Conservation (phyloP, 257 asterid genomes). For the Haberlea rhodopensis region DNA sequence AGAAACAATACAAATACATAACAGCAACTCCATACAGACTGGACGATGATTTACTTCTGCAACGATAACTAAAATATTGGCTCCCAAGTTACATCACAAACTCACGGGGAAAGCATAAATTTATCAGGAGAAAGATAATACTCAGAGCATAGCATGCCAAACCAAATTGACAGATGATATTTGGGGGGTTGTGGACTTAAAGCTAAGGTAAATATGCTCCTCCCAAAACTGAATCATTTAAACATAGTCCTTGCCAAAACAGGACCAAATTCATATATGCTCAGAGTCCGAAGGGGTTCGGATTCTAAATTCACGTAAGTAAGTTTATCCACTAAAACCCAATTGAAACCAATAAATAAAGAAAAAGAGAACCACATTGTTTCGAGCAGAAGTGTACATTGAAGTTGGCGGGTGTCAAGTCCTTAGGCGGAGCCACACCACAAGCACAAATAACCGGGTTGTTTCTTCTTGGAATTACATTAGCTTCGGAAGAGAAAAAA, state of each 20-base stretch:
- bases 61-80: background rate
- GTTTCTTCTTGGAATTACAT: slow-evolving; percentile 30
- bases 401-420: slow-evolving; percentile 38
- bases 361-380: background rate
- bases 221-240: too few species aligned
- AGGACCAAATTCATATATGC: too few species aligned
- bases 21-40: background rate
- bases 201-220: too few species aligned
- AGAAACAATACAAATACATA: background rate
- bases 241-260: too few species aligned
- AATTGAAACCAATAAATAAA: background rate
- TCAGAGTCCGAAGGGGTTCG: too few species aligned
- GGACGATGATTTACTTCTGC: background rate
- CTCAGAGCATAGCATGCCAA: background rate
- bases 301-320: background rate
- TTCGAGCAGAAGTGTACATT: slow-evolving; percentile 30
- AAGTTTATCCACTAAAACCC: background rate
- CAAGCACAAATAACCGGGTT: slow-evolving; percentile 57
- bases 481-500: slow-evolving; percentile 26
- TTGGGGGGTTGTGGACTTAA: too few species aligned
- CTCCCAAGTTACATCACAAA: slow-evolving; percentile 1
- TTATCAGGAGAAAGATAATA: background rate
- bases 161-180: too few species aligned
- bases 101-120: slow-evolving; percentile 3
- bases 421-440: slow-evolving; percentile 53